A percentile compares a stretch with the other conserved stretches of the same genome.
Evolutionary conservation across 148 eudicot genomes (phyloP).

Genomic region (Rhododendron ovatum): DNA sequence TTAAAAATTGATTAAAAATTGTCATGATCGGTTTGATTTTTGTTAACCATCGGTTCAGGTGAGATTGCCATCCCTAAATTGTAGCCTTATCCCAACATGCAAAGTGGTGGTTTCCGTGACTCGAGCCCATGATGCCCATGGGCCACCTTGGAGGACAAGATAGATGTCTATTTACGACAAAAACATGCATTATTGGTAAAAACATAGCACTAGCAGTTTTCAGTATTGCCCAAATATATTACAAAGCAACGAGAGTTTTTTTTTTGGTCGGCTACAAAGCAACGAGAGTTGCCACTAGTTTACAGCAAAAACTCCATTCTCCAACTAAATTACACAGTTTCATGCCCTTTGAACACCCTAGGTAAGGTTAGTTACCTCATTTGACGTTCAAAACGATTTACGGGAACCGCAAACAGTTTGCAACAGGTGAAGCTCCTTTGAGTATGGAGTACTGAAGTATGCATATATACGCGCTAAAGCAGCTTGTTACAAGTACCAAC

Average conservation of each 20-base stretch:
- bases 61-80: background rate
- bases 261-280: too few relatives aligned
- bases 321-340: background rate
- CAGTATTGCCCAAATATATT: background rate
- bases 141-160: background rate
- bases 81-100: background rate
- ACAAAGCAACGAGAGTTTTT: slow-evolving; percentile 8
- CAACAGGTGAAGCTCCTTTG: background rate
- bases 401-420: background rate
- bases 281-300: slow-evolving; percentile 1
- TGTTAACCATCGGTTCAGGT: too few relatives aligned
- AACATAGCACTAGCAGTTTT: background rate
- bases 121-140: background rate
- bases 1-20: too few relatives aligned
- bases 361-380: background rate
- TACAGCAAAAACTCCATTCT: slow-evolving; percentile 5
- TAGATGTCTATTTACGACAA: background rate
- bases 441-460: background rate
- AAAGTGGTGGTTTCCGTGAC: background rate
- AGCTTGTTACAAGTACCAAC: slow-evolving; percentile 92
- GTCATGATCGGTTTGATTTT: background rate
- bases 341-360: background rate
- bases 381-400: background rate
- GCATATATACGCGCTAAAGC: slow-evolving; percentile 37
- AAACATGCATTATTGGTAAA: background rate